Evolutionary conservation across 2,329 filamentous ascomycete species (phyloP), one percentile per base, ranked within the genome.

Genomic region (Cladorrhinum sp.): DNA sequence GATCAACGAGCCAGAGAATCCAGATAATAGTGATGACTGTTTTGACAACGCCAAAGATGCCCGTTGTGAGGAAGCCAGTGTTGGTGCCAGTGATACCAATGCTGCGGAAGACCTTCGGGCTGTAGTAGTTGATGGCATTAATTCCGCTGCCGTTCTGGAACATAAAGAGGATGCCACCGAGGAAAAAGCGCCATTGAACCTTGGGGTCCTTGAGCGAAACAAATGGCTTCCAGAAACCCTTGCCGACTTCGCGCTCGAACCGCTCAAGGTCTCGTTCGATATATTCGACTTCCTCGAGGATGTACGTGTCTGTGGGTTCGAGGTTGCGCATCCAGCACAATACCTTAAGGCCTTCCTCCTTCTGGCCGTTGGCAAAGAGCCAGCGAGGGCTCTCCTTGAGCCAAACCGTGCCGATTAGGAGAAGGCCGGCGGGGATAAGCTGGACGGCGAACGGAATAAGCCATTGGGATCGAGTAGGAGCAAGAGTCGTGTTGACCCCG

Each of bases 91-190:
- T 75, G 55, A 81, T 74, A 3, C 79, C 79, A 54, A 81, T 75
- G 50, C 74, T 76, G 64, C 76, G 81, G 78, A 92, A 91, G 9
- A 91, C 83, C 0, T 83, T 88, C 0, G 88, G 88, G 1, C 78
- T 81, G 73, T 88, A 91, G 75, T 91, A 92, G 77, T 91, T 92
- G 76, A 90, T 87, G 20, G 89, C 88, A 66, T 92, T 92, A 76
- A 92, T 92, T 2, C 89, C 89, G 2, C 78, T 81, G 54, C 87
- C 87, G 67, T 93, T 93, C 74, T 93, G 90, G 81, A 86, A 92
- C 57, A 93, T 77, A 78, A 93, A 93, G 20, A 93, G 79, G 68
- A 90, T 83, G 58, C 83, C 83, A 51, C 90, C 90, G 10, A 93
- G 80, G 71, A 91, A 83, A 74, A 93, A 86, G 48, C 90, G 84